phyloP scores from a whole-genome alignment of 108 stramenopile genomes.

The Cyclotella cryptica region DNA sequence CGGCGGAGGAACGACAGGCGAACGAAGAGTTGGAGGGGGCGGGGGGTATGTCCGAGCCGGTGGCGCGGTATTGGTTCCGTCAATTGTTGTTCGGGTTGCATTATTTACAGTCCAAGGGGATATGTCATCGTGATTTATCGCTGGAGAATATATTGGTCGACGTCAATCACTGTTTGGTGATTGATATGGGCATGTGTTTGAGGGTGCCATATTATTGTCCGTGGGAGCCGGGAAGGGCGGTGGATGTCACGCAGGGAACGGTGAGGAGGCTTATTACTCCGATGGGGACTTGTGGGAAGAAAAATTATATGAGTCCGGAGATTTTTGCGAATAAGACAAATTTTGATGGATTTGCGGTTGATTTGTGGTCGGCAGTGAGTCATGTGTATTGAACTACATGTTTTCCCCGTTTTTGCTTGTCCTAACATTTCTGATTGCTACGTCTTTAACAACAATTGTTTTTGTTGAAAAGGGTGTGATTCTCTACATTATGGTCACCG shows the following conservation, averaged over 20 bases:
- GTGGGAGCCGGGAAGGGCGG: slow-evolving; percentile 39
- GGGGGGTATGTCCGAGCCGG: slow-evolving; percentile 84
- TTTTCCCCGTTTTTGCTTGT: background rate
- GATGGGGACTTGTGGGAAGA: slow-evolving; percentile 93
- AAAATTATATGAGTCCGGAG: slow-evolving; percentile 96
- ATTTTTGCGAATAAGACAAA: slow-evolving; percentile 71
- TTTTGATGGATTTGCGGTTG: slow-evolving; percentile 94
- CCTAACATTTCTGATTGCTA: background rate
- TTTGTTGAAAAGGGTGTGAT: slow-evolving; percentile 71
- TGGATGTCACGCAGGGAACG: slow-evolving; percentile 66
- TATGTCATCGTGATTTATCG: slow-evolving; percentile 93
- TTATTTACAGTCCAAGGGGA: slow-evolving; percentile 83
- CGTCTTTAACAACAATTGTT: slow-evolving; percentile 6
- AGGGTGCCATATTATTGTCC: slow-evolving; percentile 79
- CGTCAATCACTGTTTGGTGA: slow-evolving; percentile 79
- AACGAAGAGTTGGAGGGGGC: slow-evolving; percentile 66
- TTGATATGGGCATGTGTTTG: slow-evolving; percentile 97
- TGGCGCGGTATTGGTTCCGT: slow-evolving; percentile 89
- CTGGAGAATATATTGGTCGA: slow-evolving; percentile 91
- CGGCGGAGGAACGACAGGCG: slow-evolving; percentile 67
- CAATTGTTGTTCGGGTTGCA: slow-evolving; percentile 88
- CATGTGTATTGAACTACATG: background rate
- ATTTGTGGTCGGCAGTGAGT: slow-evolving; percentile 89
- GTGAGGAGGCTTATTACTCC: slow-evolving; percentile 77
- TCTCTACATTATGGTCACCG: slow-evolving; percentile 95